phyloP scores from a whole-genome alignment of 257 asterid species.

The Petrea volubilis region DNA sequence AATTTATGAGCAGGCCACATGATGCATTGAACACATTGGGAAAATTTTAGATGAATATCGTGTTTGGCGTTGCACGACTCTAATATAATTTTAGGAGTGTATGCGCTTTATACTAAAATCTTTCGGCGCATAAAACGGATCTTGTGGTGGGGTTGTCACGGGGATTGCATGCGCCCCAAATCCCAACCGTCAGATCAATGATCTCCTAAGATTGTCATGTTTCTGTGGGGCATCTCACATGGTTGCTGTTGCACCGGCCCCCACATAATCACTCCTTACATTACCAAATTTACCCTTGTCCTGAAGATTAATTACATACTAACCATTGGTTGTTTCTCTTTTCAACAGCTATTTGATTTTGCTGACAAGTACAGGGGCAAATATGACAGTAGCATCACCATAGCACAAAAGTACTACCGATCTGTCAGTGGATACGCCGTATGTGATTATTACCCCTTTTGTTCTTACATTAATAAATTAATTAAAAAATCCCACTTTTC shows the following conservation, averaged over 20 bases:
- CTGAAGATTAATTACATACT: neutral
- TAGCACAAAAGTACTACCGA: slow-evolving; percentile 91
- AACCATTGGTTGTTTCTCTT: neutral
- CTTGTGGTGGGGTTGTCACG: slow-evolving; percentile 1
- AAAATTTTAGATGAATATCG: no score
- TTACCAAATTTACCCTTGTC: slow-evolving; percentile 16
- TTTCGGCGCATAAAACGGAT: neutral
- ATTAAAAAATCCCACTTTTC: neutral
- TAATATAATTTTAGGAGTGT: no score
- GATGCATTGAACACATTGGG: no score
- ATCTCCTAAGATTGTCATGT: neutral
- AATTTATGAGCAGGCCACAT: no score
- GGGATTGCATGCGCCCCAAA: slow-evolving; percentile 13
- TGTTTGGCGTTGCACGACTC: no score
- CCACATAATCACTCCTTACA: neutral
- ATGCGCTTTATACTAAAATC: no score
- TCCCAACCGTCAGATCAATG: slow-evolving; percentile 18
- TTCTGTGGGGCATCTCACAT: slow-evolving; percentile 13
- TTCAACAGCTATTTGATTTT: slow-evolving; percentile 90
- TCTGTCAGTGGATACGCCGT: slow-evolving; percentile 98
- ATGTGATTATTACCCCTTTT: slow-evolving; percentile 32
- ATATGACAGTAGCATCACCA: slow-evolving; percentile 84
- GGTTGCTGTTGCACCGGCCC: slow-evolving; percentile 17
- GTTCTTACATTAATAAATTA: neutral
- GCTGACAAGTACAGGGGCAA: slow-evolving; percentile 97